Conservation (phyloP, 805 yeast genomes). For the Wickerhamomyces kurtzmanii region DNA sequence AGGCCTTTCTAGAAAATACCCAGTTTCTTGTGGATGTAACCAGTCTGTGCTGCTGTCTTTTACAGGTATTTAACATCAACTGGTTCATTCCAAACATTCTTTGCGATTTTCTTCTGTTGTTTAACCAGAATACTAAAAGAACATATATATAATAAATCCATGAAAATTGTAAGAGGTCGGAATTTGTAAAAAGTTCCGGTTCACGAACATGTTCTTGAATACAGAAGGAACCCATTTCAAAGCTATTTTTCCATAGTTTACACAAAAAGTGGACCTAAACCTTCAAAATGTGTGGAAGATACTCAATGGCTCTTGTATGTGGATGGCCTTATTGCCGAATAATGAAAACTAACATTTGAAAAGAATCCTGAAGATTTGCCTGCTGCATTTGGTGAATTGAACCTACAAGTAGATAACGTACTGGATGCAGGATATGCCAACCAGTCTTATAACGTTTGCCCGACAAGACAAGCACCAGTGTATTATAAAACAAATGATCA, state of each 20-base stretch:
- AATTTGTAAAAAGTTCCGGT: too few relatives aligned
- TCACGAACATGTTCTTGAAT: too few relatives aligned
- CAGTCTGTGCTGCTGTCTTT: too few relatives aligned
- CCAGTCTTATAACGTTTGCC: slow-evolving; percentile 51
- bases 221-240: too few relatives aligned
- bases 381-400: too few relatives aligned
- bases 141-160: background rate
- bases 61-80: background rate
- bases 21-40: background rate
- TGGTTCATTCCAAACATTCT: background rate
- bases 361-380: slow-evolving; percentile 11
- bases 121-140: background rate
- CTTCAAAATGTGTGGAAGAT: slow-evolving; percentile 60
- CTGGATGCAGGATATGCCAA: slow-evolving; percentile 12
- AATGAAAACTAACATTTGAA: slow-evolving; percentile 9
- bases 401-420: slow-evolving; percentile 19
- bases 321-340: slow-evolving; percentile 11
- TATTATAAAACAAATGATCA: slow-evolving; percentile 7
- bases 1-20: slow-evolving; percentile 6
- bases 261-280: too few relatives aligned
- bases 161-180: too few relatives aligned
- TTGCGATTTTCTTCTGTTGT: background rate
- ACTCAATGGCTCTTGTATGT: slow-evolving; percentile 29
- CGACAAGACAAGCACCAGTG: slow-evolving; percentile 42
- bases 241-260: too few relatives aligned